Evolutionary conservation across 2,329 filamentous ascomycete genomes (phyloP).

Genomic region (Colletotrichum plurivorum): DNA sequence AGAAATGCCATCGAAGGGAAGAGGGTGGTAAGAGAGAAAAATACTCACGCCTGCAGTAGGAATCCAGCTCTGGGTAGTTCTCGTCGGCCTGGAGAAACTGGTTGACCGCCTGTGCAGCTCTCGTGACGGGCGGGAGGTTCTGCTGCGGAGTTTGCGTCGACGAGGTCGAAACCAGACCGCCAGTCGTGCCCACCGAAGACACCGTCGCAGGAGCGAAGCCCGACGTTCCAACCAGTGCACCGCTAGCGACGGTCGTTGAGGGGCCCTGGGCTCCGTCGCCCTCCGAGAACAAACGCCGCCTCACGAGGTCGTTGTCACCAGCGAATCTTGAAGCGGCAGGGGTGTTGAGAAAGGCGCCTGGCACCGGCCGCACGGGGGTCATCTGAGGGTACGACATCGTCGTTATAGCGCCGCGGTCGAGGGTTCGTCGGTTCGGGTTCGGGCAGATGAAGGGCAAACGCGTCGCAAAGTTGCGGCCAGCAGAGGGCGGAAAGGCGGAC

Average conservation of each 20-base stretch:
- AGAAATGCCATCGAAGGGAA: slow-evolving; percentile 38
- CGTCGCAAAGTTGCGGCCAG: slow-evolving; percentile 41
- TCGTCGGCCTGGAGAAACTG: slow-evolving; percentile 81
- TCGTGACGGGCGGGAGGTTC: slow-evolving; percentile 77
- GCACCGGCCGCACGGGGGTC: slow-evolving; percentile 80
- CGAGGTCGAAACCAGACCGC: slow-evolving; percentile 49
- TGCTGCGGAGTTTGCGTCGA: slow-evolving; percentile 61
- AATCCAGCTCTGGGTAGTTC: slow-evolving; percentile 89
- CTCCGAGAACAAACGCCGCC: slow-evolving; percentile 65
- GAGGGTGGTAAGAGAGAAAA: not conserved
- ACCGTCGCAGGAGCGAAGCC: slow-evolving; percentile 43
- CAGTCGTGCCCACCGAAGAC: slow-evolving; percentile 46
- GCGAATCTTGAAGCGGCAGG: slow-evolving; percentile 68
- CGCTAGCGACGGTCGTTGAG: slow-evolving; percentile 23
- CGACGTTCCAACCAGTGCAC: slow-evolving; percentile 26
- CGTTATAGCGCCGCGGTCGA: slow-evolving; percentile 40
- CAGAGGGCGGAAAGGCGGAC: slow-evolving; percentile 37
- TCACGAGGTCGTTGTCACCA: slow-evolving; percentile 58
- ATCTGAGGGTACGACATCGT: slow-evolving; percentile 69
- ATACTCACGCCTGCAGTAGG: slow-evolving; percentile 86
- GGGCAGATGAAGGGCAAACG: slow-evolving; percentile 30
- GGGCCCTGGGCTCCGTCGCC: slow-evolving; percentile 32
- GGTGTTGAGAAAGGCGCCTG: slow-evolving; percentile 83
- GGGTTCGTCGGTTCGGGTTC: slow-evolving; percentile 7
- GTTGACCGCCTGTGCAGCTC: slow-evolving; percentile 88